Conservation (phyloP, 2,329 filamentous ascomycete species). For the Fusarium humuli region DNA sequence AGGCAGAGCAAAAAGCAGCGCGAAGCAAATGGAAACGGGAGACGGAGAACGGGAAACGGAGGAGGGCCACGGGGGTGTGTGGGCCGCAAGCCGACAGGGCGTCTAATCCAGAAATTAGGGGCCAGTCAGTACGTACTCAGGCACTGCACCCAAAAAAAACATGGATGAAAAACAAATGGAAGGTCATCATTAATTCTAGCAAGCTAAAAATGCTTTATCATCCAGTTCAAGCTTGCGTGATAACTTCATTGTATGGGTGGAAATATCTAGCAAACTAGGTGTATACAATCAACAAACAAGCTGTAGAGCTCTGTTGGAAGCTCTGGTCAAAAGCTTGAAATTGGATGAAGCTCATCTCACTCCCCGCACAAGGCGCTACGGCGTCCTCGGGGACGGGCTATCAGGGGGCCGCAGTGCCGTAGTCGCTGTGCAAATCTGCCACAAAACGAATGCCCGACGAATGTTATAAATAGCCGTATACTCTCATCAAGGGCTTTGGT, state of each 20-base stretch:
- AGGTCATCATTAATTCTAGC: background rate
- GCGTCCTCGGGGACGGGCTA: conserved; percentile 29
- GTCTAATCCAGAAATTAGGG: background rate
- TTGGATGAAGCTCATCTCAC: conserved; percentile 4
- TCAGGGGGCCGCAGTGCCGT: conserved; percentile 21
- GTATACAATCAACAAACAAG: background rate
- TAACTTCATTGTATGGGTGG: background rate
- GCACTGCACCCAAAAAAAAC: background rate
- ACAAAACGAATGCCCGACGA: background rate
- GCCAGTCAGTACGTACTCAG: background rate
- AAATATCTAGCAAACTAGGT: background rate
- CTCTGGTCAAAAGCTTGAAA: background rate
- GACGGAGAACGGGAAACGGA: conserved; percentile 39
- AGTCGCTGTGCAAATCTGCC: background rate
- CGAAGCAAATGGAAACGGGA: conserved; percentile 31
- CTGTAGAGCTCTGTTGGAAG: background rate
- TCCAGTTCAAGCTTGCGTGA: background rate
- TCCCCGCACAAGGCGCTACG: conserved; percentile 26
- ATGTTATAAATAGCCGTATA: conserved; percentile 6
- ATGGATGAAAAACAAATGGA: background rate
- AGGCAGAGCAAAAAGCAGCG: conserved; percentile 19
- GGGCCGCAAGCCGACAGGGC: conserved; percentile 37
- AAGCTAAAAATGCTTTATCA: background rate
- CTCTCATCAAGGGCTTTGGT: background rate
- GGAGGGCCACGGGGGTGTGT: conserved; percentile 38